Base-by-base conservation (phyloP, 169 alveolate genomes). In the Plasmodium vivax region DNA sequence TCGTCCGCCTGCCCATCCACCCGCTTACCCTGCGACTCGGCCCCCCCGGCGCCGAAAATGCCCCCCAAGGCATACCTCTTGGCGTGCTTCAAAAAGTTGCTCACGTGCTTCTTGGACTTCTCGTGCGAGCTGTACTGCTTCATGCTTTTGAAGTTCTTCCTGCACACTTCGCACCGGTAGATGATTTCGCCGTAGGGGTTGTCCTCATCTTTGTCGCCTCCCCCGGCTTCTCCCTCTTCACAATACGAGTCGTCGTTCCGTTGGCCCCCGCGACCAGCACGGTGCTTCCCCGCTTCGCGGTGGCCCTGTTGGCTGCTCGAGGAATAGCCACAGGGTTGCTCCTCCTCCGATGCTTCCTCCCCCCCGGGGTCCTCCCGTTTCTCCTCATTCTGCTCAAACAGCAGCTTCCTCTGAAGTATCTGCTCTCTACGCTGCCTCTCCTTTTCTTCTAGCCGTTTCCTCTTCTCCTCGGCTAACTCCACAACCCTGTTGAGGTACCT, bases 31-130 rank as follows among this genome's bases (percentile, higher is more conserved):
- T 30, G 43, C 8, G 77, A 30, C 14, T 68, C 6, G 45, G 12
- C 81, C n/a, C n/a, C 23, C 19, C 47, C 84, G 19, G 77, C 85
- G 80, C 62, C 72, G 82, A 87, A 87, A 10, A 87, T 74, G n/a
- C 34, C 36, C 19, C 47, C 47, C 45, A n/a, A 3, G 6, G 58
- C 74, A 10, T 51, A 87, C 54, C 32, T 87, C 41, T 36, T 30
- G 8, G 93, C 58, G 45, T 38, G 80, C 30, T 87, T 87, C 34
- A 87, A 87, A 71, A 94, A 82, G 27, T 84, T 95, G 41, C 82
- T 83, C n/a, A 94, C 56, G 27, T 96, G 98, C 56, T 95, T 96
- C 68, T 96, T 96, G 0, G 97, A 93, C 30, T 94, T 96, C 23
- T 94, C 92, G 82, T 96, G 98, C 14, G 97, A 95, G 32, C 58